Evolutionary conservation across 2,329 filamentous ascomycete genomes (phyloP), one percentile per base, ranked within the genome.

Genomic region (Zarea fungicola): DNA sequence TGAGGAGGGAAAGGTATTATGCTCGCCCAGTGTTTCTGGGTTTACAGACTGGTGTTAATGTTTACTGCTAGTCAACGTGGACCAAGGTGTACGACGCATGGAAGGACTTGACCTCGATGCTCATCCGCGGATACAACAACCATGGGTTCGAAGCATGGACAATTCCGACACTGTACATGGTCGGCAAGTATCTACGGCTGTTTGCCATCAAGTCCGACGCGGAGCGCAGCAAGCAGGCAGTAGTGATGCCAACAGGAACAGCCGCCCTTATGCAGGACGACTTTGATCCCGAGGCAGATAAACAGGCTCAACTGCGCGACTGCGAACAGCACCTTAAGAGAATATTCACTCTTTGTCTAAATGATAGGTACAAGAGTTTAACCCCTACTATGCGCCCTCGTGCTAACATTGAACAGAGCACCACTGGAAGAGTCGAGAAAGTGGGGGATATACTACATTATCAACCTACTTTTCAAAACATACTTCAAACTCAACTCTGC

Each of bases 371-470:
- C 59, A 76, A 16, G 3, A 3, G 65, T 18, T 28, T 14, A 23
- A 16, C 32, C 60, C 48, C 52, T 34, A 10, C 11, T 5, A 14
- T 2, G 52, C 52, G 42, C 40, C 48, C 14, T 19, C 10, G 31
- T 19, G 11, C 31, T 37, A 28, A 45, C 35, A 11, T 9, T 8
- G 16, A 6, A 3, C 60, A 92, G 89, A 67, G 87, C 87, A 52
- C 83, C 87, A 13, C 73, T 96, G 37, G 83, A 90, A 61, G 87
- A 95, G 60, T 96, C 92, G 8, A 83, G 93, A 48, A 99, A 97
- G 79, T 99, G 93, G 93, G 95, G 89, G 6, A 87, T 96, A 41
- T 99, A 99, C 72, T 91, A 90, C 65, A 85, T 92, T 56, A 89
- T 91, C 61, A 97, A 96, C 63, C 78, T 99, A 7, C 76, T 96